Base-by-base conservation (phyloP, 257 asterid species). In the Gentiana macrophylla region DNA sequence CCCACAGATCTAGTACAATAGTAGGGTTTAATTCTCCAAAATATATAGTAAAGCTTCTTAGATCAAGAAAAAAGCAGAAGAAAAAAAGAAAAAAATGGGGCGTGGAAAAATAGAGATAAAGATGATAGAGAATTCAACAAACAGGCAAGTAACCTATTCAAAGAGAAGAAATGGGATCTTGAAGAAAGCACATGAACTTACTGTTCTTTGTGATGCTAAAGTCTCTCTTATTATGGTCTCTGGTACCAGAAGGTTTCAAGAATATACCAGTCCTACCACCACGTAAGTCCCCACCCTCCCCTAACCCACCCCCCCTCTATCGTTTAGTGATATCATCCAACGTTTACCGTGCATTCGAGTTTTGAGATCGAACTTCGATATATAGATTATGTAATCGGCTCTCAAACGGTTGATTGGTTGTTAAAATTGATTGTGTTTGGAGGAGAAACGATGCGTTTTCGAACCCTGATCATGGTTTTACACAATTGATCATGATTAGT, bases 151-250 rank as follows among this genome's bases (percentile, higher is more conserved):
- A 5, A 68, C 82, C 11, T 83, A 73, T 59, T 73, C 80, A 24
- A 70, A 80, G 74, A 64, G 79, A 68, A 78, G 83, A 70, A 70
- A 83, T 52, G 80, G 77, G 34, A 66, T 80, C 35, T 73, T 80
- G 60, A 83, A 78, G 80, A 77, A 80, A 65, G 92, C 87, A 36
- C 70, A 77, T 50, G 82, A 83, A 15, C 77, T 83, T 57, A 57
- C 70, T 32, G 77, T 78, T 49, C 77, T 76, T 2, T 78, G 84
- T 52, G 93, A 80, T 61, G 89, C 89, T 53, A 74, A 78, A 67
- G 83, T 83, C 58, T 80, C 77, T 3, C 65, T 80, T 36, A 70
- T 83, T 66, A 73, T 83, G 74, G 61, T 64, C 43, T 76, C 84
- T 3, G 79, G 56, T 8, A 74, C 83, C 49, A 65, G 71, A 33